Evolutionary conservation across 2,329 filamentous ascomycete genomes (phyloP).

Genomic region (Ceratocystis eucalypticola): DNA sequence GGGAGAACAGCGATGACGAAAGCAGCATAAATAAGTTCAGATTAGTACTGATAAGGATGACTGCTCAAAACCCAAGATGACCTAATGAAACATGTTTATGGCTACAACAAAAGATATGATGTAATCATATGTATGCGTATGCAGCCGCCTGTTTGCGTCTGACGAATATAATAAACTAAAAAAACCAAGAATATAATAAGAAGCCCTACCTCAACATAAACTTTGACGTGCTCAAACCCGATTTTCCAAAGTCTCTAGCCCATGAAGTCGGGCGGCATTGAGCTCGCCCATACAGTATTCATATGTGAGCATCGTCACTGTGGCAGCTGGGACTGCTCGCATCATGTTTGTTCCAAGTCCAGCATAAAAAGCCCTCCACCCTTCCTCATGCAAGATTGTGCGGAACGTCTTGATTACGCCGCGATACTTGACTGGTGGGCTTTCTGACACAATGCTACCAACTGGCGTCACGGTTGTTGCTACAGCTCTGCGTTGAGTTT

Average conservation of each 20-base stretch:
- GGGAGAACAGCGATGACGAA: not conserved
- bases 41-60: no score
- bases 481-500: slow-evolving; percentile 73
- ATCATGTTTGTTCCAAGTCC: slow-evolving; percentile 97
- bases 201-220: not conserved
- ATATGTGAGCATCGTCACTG: slow-evolving; percentile 95
- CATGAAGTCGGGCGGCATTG: slow-evolving; percentile 22
- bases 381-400: slow-evolving; percentile 79
- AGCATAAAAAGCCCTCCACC: slow-evolving; percentile 92
- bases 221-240: not conserved
- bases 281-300: slow-evolving; percentile 56
- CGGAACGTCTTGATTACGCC: slow-evolving; percentile 71
- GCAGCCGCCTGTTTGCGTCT: not conserved
- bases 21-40: no score
- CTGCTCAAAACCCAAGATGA: not conserved
- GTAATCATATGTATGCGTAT: not conserved
- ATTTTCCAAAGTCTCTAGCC: slow-evolving; percentile 5
- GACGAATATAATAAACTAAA: not conserved
- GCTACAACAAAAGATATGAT: not conserved
- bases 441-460: slow-evolving; percentile 22
- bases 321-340: slow-evolving; percentile 83
- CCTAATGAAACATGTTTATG: not conserved
- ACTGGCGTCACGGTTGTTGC: slow-evolving; percentile 36
- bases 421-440: slow-evolving; percentile 44
- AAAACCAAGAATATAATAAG: not conserved